Evolutionary conservation across 345 rosid genomes (phyloP), one percentile per base, ranked within the genome.

Genomic region (Anastatica hierochuntica): DNA sequence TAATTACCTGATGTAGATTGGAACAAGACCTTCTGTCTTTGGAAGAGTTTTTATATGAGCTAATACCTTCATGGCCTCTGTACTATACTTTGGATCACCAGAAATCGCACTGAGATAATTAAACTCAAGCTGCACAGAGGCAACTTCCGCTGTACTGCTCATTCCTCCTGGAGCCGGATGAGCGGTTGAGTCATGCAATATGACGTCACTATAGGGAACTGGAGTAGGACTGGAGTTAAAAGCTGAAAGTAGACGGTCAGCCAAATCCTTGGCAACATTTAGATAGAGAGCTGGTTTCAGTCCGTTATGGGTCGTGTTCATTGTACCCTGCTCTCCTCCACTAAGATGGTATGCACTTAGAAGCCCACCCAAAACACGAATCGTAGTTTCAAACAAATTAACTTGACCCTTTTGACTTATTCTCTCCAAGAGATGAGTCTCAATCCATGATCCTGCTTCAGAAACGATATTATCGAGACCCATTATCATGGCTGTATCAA

Each of bases 401-500:
- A 92, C 95, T 77, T 92, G 95, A 44, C 94, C 98, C 64, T 92
- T 92, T 54, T 78, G 74, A 31, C 69, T 73, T 56, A 92, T 92
- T 66, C 87, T 81, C 56, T 83, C 88, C 49, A 74, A 70, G 43
- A 92, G 81, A 56, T 92, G 83, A 20, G 75, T 56, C 61, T 88
- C 94, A 58, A 92, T 56, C 98, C 98, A 92, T 0, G 75, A 73
- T 45, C 94, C 85, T 10, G 94, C 98, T 69, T 85, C 97, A 33
- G 83, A 78, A 54, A 85, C 90, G 42, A 82, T 66, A 34, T 74
- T 83, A 73, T 88, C 83, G 51, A 60, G 76, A 42, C 86, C 94
- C 97, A 92, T 92, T 66, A 92, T 85, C 84, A 92, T 85, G 44
- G 98, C 95, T 67, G 98, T 88, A 67, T 92, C 98, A 56, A 92